A percentile compares a stretch with the other conserved stretches of the same genome.
phyloP scores from a whole-genome alignment of 352 stramenopile genomes.

The Pythium grandisporangium region DNA sequence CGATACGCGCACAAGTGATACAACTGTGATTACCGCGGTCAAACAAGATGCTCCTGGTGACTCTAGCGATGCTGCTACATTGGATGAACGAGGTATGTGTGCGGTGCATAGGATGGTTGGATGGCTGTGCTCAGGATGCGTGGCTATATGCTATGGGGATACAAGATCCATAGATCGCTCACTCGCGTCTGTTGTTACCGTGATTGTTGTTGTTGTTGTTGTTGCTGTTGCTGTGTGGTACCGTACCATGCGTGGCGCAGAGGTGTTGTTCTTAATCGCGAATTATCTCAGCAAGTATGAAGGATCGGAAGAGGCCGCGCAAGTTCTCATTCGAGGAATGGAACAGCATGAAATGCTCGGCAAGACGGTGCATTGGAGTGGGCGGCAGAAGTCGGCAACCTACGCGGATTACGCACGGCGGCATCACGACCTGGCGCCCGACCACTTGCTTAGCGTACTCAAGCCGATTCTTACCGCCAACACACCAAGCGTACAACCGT shows the following conservation, averaged over 20 bases:
- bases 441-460: constrained; percentile 49
- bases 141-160: no score
- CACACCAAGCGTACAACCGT: no score
- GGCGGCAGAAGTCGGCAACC: constrained; percentile 26
- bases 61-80: constrained; percentile 1
- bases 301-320: constrained; percentile 48
- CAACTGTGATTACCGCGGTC: no score
- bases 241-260: constrained; percentile 10
- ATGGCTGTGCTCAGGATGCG: no score
- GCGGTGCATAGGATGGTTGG: not conserved
- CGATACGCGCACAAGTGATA: no score
- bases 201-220: no score
- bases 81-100: constrained; percentile 9
- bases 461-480: constrained; percentile 12
- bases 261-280: constrained; percentile 82
- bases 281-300: constrained; percentile 73
- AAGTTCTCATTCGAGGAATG: constrained; percentile 60
- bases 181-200: no score
- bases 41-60: no score
- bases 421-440: constrained; percentile 55
- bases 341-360: constrained; percentile 43
- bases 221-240: no score
- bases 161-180: no score
- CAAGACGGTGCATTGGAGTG: constrained; percentile 59
- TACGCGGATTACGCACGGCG: constrained; percentile 73